Conservation (phyloP, 73 alveolate species). For the Tetrahymena thermophila region DNA sequence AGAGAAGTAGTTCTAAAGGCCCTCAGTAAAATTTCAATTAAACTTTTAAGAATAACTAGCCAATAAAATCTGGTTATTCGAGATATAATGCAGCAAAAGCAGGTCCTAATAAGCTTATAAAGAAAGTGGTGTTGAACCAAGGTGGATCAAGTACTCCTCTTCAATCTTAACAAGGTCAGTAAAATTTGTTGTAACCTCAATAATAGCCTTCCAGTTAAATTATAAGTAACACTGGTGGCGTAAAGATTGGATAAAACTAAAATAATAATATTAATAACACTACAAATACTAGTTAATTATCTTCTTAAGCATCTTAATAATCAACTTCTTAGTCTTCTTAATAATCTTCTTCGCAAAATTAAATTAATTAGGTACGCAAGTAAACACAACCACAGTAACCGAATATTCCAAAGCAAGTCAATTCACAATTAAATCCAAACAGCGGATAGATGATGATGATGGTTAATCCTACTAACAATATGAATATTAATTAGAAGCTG, state of each 20-base stretch:
- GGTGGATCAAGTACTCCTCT: constrained; percentile 3
- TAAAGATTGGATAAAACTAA: neutral
- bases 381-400: neutral
- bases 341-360: neutral
- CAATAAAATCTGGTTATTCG: neutral
- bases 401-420: neutral
- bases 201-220: neutral
- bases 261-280: neutral
- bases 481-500: neutral
- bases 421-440: neutral
- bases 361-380: neutral
- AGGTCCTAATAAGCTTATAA: neutral
- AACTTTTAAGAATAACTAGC: neutral
- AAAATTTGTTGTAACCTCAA: neutral
- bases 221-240: neutral
- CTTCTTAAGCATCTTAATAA: neutral
- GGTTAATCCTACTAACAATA: neutral
- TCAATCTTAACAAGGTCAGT: neutral
- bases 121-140: neutral
- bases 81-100: constrained; percentile 1
- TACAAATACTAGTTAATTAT: neutral
- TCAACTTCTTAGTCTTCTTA: neutral
- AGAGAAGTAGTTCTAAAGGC: neutral
- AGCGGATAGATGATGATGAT: constrained; percentile 1
- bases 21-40: neutral